A percentile compares a stretch with the other conserved stretches of the same genome.
These are phyloP conservation scores for Tremella yokohamensis DNA, from an alignment of 768 basidiomycete species.

Conservation along the genomic window DNA sequence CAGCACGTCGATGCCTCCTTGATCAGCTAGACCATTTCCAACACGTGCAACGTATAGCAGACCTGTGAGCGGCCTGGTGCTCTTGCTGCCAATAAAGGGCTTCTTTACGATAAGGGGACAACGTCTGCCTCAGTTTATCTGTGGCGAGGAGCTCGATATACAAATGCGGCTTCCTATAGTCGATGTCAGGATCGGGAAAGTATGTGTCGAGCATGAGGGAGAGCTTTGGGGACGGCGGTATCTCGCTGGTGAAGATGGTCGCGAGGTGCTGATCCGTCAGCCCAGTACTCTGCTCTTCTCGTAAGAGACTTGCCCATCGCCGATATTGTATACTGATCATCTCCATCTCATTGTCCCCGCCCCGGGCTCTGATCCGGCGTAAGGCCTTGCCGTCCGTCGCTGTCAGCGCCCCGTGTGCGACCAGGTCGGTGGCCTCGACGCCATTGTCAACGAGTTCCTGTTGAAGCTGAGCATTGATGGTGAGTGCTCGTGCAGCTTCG, in stretches of 20 bases:
- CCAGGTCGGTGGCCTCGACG: not conserved
- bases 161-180: not conserved
- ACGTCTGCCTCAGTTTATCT: not conserved
- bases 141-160: slow-evolving; percentile 22
- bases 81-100: slow-evolving; percentile 12
- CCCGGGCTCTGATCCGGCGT: slow-evolving; percentile 1
- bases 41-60: not conserved
- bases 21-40: not conserved
- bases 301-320: not conserved
- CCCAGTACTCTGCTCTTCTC: not conserved
- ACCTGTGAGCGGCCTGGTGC: slow-evolving; percentile 4
- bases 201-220: slow-evolving; percentile 19
- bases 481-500: slow-evolving; percentile 16
- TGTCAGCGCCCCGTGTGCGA: slow-evolving; percentile 10
- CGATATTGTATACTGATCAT: not conserved
- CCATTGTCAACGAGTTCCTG: slow-evolving; percentile 3
- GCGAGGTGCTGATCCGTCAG: slow-evolving; percentile 23
- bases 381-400: slow-evolving; percentile 15
- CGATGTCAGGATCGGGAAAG: slow-evolving; percentile 14
- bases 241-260: slow-evolving; percentile 11
- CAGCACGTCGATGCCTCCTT: not conserved
- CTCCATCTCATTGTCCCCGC: not conserved
- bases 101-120: slow-evolving; percentile 8
- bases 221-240: slow-evolving; percentile 9
- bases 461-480: slow-evolving; percentile 7